Percentiles rank a stretch among this genome's conserved stretches.
phyloP scores from a whole-genome alignment of 2,329 filamentous ascomycete genomes.

The Cladosporium halotolerans region DNA sequence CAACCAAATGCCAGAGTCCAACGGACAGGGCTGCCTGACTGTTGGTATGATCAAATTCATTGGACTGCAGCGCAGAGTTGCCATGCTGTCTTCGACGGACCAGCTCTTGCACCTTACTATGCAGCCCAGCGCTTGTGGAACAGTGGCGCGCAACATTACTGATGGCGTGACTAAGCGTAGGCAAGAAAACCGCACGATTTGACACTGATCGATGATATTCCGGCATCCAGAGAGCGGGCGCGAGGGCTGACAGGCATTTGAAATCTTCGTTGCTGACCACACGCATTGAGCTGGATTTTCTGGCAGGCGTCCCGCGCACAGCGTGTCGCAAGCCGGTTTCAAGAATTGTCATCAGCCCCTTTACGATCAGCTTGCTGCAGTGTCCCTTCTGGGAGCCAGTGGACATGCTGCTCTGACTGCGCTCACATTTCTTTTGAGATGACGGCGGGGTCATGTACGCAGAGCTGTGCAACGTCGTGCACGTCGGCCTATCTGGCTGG shows the following conservation, averaged over 20 bases:
- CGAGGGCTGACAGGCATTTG: constrained; percentile 32
- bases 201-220: constrained; percentile 29
- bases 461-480: too few relatives aligned
- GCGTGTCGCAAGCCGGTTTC: neutral
- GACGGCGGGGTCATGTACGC: neutral
- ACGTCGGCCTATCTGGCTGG: too few relatives aligned
- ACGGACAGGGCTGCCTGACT: constrained; percentile 9
- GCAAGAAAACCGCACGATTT: constrained; percentile 30
- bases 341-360: neutral
- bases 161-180: constrained; percentile 34
- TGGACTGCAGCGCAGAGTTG: too few relatives aligned
- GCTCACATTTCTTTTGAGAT: neutral
- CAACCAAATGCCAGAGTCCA: constrained; percentile 14
- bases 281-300: constrained; percentile 17
- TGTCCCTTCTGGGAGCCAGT: too few relatives aligned
- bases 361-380: too few relatives aligned
- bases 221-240: constrained; percentile 36
- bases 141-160: constrained; percentile 3
- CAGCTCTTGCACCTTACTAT: neutral
- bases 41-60: neutral
- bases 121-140: neutral
- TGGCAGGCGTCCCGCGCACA: neutral
- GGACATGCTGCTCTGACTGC: neutral
- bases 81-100: neutral
- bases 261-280: constrained; percentile 30